Base-by-base conservation (phyloP, 2,329 filamentous ascomycete genomes). In the Fusarium newnesense region DNA sequence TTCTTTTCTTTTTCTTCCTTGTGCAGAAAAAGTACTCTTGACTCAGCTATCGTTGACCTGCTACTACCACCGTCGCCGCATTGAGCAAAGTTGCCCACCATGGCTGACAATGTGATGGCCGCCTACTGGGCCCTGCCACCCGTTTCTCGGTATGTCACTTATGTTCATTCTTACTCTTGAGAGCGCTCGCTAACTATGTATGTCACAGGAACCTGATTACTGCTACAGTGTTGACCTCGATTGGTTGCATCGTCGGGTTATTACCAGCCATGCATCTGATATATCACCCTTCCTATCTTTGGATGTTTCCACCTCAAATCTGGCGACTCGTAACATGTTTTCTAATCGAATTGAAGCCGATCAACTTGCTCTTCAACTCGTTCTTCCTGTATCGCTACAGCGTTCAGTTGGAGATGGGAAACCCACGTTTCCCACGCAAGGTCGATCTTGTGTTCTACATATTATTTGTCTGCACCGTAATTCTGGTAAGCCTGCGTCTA, bases 361-460 rank as follows among this genome's bases (percentile, higher is more conserved):
- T 87, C 50, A 78, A 83, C 49, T 86, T 94, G 73, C 80, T 96
- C 42, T 87, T 95, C 82, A 93, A 96, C 80, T 90, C 93, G 56
- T 95, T 94, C 82, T 91, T 86, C 60, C 76, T 96, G 74, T 97
- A 92, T 84, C 91, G 89, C 72, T 97, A 96, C 83, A 85, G 92
- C 76, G 92, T 89, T 79, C 88, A 91, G 74, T 85, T 97, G 56
- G 95, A 97, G 85, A 87, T 83, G 46, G 87, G 88, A 73, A 93
- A 92, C 70, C 84, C 91, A 60, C 90, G 93, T 67, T 96, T 97
- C 81, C 84, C 87, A 46, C 87, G 89, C 75, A 93, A 93, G 65
- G 95, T 94, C 79, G 93, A 96, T 80, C 89, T 96, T 76, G 87
- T 96, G 71, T 91, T 91, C 84, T 97, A 97, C 80, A 84, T 97